Evolutionary conservation across 1,284 basidiomycete genomes (phyloP).

Genomic region (Anthracocystis walkeri): DNA sequence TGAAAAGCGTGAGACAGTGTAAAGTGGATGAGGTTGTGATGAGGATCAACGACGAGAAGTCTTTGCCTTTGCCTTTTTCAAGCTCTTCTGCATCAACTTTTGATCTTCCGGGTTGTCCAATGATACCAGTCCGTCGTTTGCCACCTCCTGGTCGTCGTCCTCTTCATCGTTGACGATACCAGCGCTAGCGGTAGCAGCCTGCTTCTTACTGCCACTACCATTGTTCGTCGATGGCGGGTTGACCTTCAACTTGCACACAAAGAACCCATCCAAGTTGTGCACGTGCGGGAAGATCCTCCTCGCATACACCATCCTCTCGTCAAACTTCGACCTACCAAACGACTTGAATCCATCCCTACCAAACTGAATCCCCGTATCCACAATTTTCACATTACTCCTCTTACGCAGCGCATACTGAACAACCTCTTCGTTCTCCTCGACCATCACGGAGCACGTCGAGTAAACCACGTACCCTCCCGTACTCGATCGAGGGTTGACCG

Average conservation of each 20-base stretch:
- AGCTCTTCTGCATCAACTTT: conserved; percentile 46
- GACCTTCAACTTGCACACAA: conserved; percentile 96
- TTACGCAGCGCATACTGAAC: conserved; percentile 98
- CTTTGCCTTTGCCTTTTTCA: conserved; percentile 37
- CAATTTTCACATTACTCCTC: conserved; percentile 92
- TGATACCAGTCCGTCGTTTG: conserved; percentile 20
- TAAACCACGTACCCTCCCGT: conserved; percentile 96
- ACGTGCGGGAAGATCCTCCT: conserved; percentile 68
- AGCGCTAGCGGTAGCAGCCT: not conserved
- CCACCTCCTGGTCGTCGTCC: conserved; percentile 1
- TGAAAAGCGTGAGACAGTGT: not conserved
- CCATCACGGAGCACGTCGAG: conserved; percentile 97
- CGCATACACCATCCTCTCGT: conserved; percentile 76
- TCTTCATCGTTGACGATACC: conserved; percentile 7
- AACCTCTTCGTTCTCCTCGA: conserved; percentile 98
- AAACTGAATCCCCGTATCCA: conserved; percentile 92
- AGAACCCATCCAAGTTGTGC: conserved; percentile 93
- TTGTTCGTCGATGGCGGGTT: conserved; percentile 48
- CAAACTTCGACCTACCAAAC: conserved; percentile 89
- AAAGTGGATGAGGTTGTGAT: not conserved
- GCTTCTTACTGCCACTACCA: not conserved
- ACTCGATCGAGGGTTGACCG: conserved; percentile 86
- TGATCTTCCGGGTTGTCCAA: conserved; percentile 48
- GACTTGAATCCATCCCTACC: conserved; percentile 90
- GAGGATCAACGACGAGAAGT: conserved; percentile 10